These are phyloP conservation scores for Stachybotrys chlorohalonatus DNA, from an alignment of 2,329 filamentous ascomycete genomes.

Conservation along the genomic window DNA sequence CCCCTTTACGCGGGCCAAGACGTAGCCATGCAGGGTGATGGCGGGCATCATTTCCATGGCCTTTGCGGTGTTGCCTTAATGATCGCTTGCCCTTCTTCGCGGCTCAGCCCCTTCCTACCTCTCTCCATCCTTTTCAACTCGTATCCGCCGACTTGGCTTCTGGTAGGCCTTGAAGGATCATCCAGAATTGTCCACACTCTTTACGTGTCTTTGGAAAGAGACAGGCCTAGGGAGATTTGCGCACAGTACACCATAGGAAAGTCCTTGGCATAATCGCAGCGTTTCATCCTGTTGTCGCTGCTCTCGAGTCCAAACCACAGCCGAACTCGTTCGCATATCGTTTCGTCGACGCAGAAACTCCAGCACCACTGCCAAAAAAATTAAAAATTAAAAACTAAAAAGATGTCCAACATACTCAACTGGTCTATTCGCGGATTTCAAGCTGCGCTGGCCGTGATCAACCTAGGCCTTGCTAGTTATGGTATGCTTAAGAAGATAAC, in stretches of 20 bases:
- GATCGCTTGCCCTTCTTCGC: neutral
- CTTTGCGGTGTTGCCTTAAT: neutral
- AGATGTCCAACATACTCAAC: conserved; percentile 3
- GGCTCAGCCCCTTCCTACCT: neutral
- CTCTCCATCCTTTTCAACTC: neutral
- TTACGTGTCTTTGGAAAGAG: no score
- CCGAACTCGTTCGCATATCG: no score
- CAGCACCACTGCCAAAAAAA: neutral
- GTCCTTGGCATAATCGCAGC: no score
- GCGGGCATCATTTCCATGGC: neutral
- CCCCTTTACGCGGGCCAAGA: neutral
- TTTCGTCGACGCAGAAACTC: no score
- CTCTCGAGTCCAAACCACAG: neutral
- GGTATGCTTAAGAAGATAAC: conserved; percentile 26
- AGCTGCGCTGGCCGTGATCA: conserved; percentile 32
- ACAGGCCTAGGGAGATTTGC: no score
- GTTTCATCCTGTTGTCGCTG: neutral
- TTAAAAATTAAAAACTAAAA: no score
- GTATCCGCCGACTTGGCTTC: neutral
- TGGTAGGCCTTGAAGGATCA: neutral
- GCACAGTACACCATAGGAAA: no score
- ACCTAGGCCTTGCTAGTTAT: conserved; percentile 39
- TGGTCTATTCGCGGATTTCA: conserved; percentile 29
- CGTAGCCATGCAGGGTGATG: neutral
- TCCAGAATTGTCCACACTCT: no score